Conservation (phyloP, 2,329 filamentous ascomycete genomes). For the Sclerotinia sclerotiorum region DNA sequence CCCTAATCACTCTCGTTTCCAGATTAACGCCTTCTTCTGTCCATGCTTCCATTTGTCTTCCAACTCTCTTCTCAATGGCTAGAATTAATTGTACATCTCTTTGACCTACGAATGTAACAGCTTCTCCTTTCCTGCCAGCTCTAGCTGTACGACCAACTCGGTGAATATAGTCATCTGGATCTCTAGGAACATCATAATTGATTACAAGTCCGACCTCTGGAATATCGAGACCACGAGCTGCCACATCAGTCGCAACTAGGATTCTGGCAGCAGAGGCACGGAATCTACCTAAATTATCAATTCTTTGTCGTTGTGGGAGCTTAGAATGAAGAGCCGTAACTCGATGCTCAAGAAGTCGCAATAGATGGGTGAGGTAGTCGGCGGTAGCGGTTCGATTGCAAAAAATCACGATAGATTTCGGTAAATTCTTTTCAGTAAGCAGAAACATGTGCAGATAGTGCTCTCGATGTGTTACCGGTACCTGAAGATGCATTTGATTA, state of each 20-base stretch:
- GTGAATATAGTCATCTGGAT: conserved; percentile 97
- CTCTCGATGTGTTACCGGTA: conserved; percentile 89
- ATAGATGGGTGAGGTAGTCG: conserved; percentile 81
- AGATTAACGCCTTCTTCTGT: conserved; percentile 88
- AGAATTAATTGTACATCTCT: conserved; percentile 88
- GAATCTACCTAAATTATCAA: conserved; percentile 87
- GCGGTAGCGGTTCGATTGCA: conserved; percentile 90
- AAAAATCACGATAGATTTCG: conserved; percentile 86
- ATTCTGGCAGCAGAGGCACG: conserved; percentile 85
- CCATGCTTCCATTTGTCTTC: conserved; percentile 78
- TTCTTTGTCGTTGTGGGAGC: conserved; percentile 80
- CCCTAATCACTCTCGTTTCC: conserved; percentile 83
- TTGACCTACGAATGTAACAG: conserved; percentile 88
- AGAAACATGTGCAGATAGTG: conserved; percentile 92
- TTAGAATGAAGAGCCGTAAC: conserved; percentile 89
- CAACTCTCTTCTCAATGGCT: conserved; percentile 83
- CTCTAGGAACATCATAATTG: conserved; percentile 95
- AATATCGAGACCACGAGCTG: conserved; percentile 91
- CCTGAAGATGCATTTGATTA: conserved; percentile 79
- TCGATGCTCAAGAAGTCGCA: conserved; percentile 82
- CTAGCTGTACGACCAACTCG: conserved; percentile 92
- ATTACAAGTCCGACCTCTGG: conserved; percentile 86
- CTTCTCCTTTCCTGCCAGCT: conserved; percentile 79
- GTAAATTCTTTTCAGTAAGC: conserved; percentile 70
- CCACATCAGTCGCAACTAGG: conserved; percentile 92